A percentile compares a stretch with the other conserved stretches of the same genome.
Conservation (phyloP, 1,139 yeast genomes). For the Saccharomyces uvarum region DNA sequence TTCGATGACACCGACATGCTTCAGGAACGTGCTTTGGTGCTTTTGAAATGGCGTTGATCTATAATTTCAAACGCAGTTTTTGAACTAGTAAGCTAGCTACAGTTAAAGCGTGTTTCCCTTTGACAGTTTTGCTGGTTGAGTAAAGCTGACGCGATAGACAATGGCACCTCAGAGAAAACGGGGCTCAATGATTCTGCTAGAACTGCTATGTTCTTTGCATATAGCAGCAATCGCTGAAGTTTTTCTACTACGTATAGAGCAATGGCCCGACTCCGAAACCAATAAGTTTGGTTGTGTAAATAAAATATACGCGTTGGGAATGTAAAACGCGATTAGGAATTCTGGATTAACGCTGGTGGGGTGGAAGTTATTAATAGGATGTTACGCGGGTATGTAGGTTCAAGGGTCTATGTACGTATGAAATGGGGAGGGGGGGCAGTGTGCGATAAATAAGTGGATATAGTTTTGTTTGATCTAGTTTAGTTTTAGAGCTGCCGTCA, state of each 20-base stretch:
- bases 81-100: not conserved
- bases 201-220: not conserved
- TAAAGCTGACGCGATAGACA: not conserved
- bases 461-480: not conserved
- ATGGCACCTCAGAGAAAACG: not conserved
- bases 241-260: not conserved
- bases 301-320: not conserved
- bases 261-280: not conserved
- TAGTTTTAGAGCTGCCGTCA: constrained; percentile 6
- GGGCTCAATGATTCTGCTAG: not conserved
- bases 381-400: not conserved
- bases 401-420: constrained; percentile 1
- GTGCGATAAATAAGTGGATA: not conserved
- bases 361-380: not conserved
- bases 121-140: not conserved
- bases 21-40: not conserved
- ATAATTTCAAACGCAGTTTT: not conserved
- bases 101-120: not conserved
- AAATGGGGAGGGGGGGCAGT: not conserved
- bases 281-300: not conserved
- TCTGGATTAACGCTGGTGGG: not conserved
- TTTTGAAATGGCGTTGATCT: not conserved
- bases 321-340: not conserved
- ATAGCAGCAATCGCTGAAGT: not conserved
- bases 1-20: not conserved